Base-by-base conservation (phyloP, 1,284 basidiomycete genomes). In the Marasmius fiardii region DNA sequence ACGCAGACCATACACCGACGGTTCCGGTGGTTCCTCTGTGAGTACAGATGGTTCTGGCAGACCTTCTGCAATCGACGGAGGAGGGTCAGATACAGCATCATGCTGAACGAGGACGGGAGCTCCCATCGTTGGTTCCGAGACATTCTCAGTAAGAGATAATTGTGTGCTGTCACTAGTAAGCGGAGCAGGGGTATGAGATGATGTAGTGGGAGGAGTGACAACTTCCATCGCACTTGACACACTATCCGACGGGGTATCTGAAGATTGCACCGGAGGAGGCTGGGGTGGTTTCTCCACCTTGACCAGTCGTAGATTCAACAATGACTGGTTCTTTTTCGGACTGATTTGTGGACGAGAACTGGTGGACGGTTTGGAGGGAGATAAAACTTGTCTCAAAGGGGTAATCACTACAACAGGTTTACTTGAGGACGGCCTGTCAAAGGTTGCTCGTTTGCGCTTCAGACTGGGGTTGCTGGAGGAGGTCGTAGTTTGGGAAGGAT, bases 361-460 rank as follows among this genome's bases (percentile, higher is more conserved):
- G n/a, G 47, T 31, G 6, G 31, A 31, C 11, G 47, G 47, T 33
- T 49, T 49, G 47, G 47, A n/a, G 8, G 47, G 23, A 2, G 44
- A 47, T 24, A 24, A 26, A 14, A 47, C 47, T n/a, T 23, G 44
- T 18, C 31, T 49, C 16, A 18, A 14, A 18, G 14, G 12, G 20
- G 47, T 18, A 49, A 26, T 12, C 24, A 49, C 28, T 34, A 34
- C 21, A n/a, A 16, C 50, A 24, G 49, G 24, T 23, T n/a, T 52
- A 26, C 23, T 4, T 4, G 50, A 12, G 34, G 35, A 21, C 23
- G 50, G 10, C 21, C 14, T 33, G 34, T 24, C 34, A 45, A 55
- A 26, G 14, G 20, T 35, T 20, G 43, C 23, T 57, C 74, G 63
- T 60, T 75, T 76, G 33, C 74, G 71, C 61, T 76, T 75, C 51